Conservation (phyloP, 257 asterid species). For the Solanum medicagineum region DNA sequence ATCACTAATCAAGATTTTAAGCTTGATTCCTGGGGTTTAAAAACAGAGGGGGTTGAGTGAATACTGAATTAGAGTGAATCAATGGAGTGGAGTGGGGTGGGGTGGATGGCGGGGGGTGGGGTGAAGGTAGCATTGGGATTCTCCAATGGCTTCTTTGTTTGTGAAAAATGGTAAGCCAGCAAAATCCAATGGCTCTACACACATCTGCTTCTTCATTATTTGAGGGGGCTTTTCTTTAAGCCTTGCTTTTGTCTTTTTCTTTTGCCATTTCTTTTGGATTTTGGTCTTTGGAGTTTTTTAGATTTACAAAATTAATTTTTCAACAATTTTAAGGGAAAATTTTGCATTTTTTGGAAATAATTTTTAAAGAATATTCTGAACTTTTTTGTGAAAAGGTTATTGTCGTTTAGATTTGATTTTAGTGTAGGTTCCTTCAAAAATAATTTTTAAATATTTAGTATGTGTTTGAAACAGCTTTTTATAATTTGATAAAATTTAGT, state of each 20-base stretch:
- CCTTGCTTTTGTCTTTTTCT: conserved; percentile 2
- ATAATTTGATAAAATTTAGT: background rate
- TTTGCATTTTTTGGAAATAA: background rate
- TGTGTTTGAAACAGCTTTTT: background rate
- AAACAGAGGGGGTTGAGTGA: background rate
- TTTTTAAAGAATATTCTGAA: background rate
- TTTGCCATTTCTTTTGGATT: background rate
- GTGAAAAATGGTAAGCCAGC: background rate
- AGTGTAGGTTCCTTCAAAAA: background rate
- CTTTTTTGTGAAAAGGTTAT: background rate
- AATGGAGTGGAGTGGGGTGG: background rate
- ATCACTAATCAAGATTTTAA: background rate
- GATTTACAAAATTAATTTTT: background rate
- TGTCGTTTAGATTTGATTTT: background rate
- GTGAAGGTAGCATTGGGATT: conserved; percentile 1
- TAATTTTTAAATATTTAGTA: background rate
- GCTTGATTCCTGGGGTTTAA: background rate
- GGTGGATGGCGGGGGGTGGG: background rate
- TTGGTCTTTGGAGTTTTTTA: background rate
- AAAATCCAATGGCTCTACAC: background rate
- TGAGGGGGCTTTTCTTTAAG: conserved; percentile 2
- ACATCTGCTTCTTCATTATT: conserved; percentile 1
- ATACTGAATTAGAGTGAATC: background rate
- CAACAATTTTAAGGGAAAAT: background rate
- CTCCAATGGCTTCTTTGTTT: background rate